phyloP scores from a whole-genome alignment of 257 asterid genomes.

The Solanum chiquidenum region DNA sequence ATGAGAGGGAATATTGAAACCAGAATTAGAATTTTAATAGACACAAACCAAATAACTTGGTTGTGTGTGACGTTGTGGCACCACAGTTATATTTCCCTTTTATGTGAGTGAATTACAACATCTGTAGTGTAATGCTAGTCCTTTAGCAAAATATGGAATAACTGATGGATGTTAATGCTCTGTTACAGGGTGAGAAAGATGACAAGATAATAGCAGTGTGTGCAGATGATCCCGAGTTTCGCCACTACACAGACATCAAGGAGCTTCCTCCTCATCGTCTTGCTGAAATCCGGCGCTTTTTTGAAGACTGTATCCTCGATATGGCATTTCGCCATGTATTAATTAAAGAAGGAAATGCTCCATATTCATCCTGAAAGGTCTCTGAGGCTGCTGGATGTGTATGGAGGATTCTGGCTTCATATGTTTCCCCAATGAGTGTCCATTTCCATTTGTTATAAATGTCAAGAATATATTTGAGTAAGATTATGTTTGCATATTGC shows the following conservation, averaged over 20 bases:
- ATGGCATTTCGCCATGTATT: neutral
- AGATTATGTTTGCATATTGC: neutral
- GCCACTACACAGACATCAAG: conserved; percentile 59
- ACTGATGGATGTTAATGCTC: neutral
- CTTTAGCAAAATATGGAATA: neutral
- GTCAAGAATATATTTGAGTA: neutral
- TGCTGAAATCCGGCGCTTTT: conserved; percentile 91
- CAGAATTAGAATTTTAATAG: neutral
- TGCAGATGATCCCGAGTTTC: conserved; percentile 86
- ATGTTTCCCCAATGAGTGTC: neutral
- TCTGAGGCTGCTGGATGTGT: neutral
- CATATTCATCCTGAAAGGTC: neutral
- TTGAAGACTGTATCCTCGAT: conserved; percentile 82
- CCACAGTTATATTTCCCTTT: neutral
- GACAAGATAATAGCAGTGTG: conserved; percentile 93
- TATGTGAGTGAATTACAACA: neutral
- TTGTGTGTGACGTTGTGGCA: neutral
- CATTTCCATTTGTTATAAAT: neutral
- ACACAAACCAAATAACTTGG: neutral
- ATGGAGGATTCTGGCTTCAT: neutral
- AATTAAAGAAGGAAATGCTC: neutral
- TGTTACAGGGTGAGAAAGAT: conserved; percentile 73
- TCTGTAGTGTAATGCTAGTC: neutral
- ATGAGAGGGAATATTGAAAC: neutral
- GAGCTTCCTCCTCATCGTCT: conserved; percentile 85